Evolutionary conservation across 2,329 filamentous ascomycete genomes (phyloP).

Genomic region (Scedosporium minutisporum): DNA sequence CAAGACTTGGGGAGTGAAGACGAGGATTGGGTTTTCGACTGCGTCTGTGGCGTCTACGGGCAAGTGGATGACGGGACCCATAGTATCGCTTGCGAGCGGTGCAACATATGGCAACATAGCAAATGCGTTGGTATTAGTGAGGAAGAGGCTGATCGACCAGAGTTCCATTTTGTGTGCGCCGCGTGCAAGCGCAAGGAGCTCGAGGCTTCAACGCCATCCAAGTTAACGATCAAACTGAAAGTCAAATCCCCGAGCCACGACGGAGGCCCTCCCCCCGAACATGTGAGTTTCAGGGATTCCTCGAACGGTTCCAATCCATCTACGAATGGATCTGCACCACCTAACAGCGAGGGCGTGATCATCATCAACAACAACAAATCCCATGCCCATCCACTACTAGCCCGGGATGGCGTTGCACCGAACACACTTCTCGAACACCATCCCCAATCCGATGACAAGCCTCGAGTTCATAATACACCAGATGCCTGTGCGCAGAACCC

Average conservation of each 20-base stretch:
- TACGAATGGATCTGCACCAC: too few relatives aligned
- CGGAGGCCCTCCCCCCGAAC: too few relatives aligned
- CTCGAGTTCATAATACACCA: too few relatives aligned
- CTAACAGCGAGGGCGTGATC: too few relatives aligned
- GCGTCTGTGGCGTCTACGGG: constrained; percentile 80
- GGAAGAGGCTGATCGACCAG: constrained; percentile 68
- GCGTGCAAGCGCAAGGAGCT: constrained; percentile 60
- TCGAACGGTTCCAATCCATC: too few relatives aligned
- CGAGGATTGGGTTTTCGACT: constrained; percentile 91
- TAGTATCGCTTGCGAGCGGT: constrained; percentile 86
- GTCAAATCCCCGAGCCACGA: constrained; percentile 15
- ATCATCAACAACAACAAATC: too few relatives aligned
- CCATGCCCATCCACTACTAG: too few relatives aligned
- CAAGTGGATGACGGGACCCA: constrained; percentile 91
- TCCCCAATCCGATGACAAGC: too few relatives aligned
- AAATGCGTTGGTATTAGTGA: constrained; percentile 77
- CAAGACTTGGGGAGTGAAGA: constrained; percentile 48
- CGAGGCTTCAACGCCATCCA: constrained; percentile 41
- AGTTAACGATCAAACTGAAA: constrained; percentile 28
- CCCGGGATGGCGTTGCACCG: too few relatives aligned
- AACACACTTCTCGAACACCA: too few relatives aligned
- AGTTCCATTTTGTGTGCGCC: constrained; percentile 79
- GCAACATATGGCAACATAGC: constrained; percentile 95
- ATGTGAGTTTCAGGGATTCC: too few relatives aligned
- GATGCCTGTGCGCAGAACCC: too few relatives aligned